Evolutionary conservation across 305 asterid species (phyloP).

Genomic region (Solanum hybrid): DNA sequence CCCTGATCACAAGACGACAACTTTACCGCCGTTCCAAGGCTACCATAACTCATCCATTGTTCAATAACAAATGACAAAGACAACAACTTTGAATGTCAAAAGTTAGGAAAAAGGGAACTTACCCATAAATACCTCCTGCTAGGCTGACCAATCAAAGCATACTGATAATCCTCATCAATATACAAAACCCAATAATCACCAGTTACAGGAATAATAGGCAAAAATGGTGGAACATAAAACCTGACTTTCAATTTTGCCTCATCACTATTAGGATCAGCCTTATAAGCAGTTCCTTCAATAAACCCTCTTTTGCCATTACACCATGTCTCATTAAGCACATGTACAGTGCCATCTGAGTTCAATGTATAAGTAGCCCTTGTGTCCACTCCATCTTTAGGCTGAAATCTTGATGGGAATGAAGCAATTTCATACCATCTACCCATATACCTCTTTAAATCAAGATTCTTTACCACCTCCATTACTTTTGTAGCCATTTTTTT

Average conservation of each 20-base stretch:
- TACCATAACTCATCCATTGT: too few species aligned
- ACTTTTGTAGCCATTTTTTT: slow-evolving; percentile 18
- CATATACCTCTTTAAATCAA: slow-evolving; percentile 25
- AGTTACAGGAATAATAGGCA: slow-evolving; percentile 15
- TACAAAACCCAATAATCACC: slow-evolving; percentile 17
- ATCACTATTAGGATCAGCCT: slow-evolving; percentile 24
- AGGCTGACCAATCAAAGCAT: slow-evolving; percentile 16
- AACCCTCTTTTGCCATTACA: slow-evolving; percentile 16
- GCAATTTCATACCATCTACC: slow-evolving; percentile 47
- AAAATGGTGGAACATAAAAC: slow-evolving; percentile 34
- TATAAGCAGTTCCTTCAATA: slow-evolving; percentile 28
- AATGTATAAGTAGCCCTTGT: slow-evolving; percentile 33
- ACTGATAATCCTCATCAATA: slow-evolving; percentile 26
- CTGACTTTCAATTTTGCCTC: slow-evolving; percentile 38
- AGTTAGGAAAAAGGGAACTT: too few species aligned
- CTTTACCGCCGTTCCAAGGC: too few species aligned
- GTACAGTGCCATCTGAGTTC: slow-evolving; percentile 25
- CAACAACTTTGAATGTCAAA: too few species aligned
- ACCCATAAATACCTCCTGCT: too few species aligned
- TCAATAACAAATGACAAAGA: too few species aligned
- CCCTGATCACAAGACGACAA: too few species aligned
- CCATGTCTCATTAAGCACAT: slow-evolving; percentile 35
- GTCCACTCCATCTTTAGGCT: slow-evolving; percentile 25
- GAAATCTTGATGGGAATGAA: slow-evolving; percentile 27
- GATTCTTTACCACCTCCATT: slow-evolving; percentile 24